Evolutionary conservation across 805 yeast genomes (phyloP), one percentile per base, ranked within the genome.

Genomic region (Candida silvicultrix): DNA sequence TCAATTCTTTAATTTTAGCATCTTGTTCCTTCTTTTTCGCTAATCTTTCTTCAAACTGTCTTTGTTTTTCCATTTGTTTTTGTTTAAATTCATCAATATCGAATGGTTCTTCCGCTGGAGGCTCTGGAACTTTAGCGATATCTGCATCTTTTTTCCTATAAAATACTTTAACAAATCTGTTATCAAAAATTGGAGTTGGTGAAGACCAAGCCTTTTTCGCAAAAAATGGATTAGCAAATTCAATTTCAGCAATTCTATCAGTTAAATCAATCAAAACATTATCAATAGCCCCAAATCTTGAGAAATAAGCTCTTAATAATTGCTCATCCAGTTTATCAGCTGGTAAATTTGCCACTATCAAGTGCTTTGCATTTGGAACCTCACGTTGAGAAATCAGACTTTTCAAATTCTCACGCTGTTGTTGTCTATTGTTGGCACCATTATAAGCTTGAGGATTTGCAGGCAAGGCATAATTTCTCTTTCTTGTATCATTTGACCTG

Each of bases 91-190:
- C 66, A 35, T 71, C 75, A n/a, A 68, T 36, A 45, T 73, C 71
- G 23, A 69, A 49, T 7, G 48, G 44, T 14, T 41, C 40, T 22
- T 38, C 48, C 5, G 25, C 28, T 11, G 45, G 45, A 14, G 43
- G 45, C 23, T 35, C 23, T 19, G 16, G 37, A 38, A 21, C 31
- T 14, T 22, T 12, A 7, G 43, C 36, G 6, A 7, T 19, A 22
- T 32, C 42, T 15, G 44, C 46, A n/a, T 40, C 47, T 10, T 45
- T 41, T 36, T 50, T 42, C 21, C 66, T 64, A 70, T 73, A 75
- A 55, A 57, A 73, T 36, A 74, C 67, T 55, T 74, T 74, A 49
- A 75, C 67, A 49, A 74, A 73, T 43, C 80, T 67, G 61, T 75
- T 75, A 44, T 66, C 69, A 50, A 74, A 74, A 15, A 75, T 66